Conservation (phyloP, 768 basidiomycete genomes). For the Lactarius psammicola region DNA sequence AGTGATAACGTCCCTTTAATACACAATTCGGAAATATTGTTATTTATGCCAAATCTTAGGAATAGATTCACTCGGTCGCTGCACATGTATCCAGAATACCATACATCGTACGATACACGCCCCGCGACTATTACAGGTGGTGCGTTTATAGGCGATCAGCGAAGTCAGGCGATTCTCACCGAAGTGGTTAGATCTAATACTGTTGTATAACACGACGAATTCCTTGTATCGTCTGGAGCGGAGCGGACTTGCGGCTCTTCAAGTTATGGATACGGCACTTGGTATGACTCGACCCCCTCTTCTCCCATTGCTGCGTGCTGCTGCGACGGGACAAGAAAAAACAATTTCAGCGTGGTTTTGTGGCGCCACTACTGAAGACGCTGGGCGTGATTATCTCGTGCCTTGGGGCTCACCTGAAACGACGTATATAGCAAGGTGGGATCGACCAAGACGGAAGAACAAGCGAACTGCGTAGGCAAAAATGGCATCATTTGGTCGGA, state of each 20-base stretch:
- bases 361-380: background rate
- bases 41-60: background rate
- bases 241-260: background rate
- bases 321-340: background rate
- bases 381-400: background rate
- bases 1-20: background rate
- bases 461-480: background rate
- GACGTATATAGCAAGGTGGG: background rate
- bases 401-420: slow-evolving; percentile 1
- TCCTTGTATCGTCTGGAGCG: background rate
- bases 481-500: background rate
- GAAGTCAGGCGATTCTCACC: background rate
- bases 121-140: background rate
- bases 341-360: background rate
- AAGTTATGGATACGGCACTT: background rate
- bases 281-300: background rate
- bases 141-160: background rate
- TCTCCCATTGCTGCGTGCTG: background rate
- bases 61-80: background rate
- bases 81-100: background rate
- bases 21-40: background rate
- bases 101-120: background rate
- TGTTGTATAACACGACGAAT: background rate
- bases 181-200: background rate
- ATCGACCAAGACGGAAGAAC: background rate